Conservation (phyloP, 2,329 filamentous ascomycete species). For the Microdochium bolleyi region DNA sequence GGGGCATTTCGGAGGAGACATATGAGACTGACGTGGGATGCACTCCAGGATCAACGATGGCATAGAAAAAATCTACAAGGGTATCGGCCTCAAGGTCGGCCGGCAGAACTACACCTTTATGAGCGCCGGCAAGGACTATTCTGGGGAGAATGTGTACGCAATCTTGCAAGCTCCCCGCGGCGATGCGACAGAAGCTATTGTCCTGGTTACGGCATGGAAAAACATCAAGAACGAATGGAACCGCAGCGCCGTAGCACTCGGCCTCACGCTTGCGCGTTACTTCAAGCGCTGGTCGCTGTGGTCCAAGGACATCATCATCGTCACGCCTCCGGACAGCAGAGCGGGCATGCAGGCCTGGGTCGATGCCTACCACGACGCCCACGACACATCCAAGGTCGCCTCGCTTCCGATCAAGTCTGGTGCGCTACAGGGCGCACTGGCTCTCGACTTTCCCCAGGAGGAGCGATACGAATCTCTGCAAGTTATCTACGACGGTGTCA, state of each 20-base stretch:
- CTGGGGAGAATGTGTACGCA: constrained; percentile 87
- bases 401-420: constrained; percentile 85
- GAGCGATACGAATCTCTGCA: constrained; percentile 81
- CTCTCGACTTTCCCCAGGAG: constrained; percentile 86
- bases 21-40: constrained; percentile 3
- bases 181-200: constrained; percentile 94
- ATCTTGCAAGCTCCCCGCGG: constrained; percentile 89
- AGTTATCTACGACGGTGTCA: constrained; percentile 89
- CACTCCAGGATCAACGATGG: constrained; percentile 53
- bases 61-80: constrained; percentile 67
- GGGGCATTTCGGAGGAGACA: not conserved
- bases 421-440: constrained; percentile 83
- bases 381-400: constrained; percentile 62
- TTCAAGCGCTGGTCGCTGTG: constrained; percentile 97
- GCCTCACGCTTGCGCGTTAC: constrained; percentile 82
- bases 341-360: constrained; percentile 95
- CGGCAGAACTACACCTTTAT: constrained; percentile 83
- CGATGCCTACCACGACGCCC: constrained; percentile 91
- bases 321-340: constrained; percentile 82
- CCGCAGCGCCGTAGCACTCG: constrained; percentile 77
- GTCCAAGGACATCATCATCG: constrained; percentile 96
- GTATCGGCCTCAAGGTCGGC: constrained; percentile 78
- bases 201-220: constrained; percentile 81
- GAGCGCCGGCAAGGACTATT: constrained; percentile 64
- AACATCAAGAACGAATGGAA: constrained; percentile 76